phyloP scores from a whole-genome alignment of 192 early-diverging fungal species.

The Phycomyces nitens region DNA sequence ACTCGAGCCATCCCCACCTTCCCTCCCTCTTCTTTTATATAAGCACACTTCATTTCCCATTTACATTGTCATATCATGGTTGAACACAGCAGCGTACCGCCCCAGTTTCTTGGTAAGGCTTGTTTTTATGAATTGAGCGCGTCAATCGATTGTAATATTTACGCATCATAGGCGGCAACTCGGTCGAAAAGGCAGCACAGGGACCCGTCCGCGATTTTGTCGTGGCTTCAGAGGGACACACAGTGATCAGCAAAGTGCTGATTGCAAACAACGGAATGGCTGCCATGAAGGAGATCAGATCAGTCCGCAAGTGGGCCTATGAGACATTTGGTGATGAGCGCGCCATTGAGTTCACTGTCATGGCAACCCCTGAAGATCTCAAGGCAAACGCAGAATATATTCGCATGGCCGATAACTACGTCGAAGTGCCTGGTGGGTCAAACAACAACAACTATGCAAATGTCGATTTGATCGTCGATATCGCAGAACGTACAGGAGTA shows the following conservation, averaged over 20 bases:
- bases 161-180: conserved; percentile 60
- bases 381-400: conserved; percentile 98
- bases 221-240: conserved; percentile 72
- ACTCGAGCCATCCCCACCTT: too few relatives aligned
- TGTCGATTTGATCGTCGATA: conserved; percentile 96
- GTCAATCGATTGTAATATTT: not conserved
- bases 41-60: not conserved
- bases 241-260: conserved; percentile 89
- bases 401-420: conserved; percentile 98
- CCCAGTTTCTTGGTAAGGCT: conserved; percentile 8
- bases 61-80: conserved; percentile 4
- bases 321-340: conserved; percentile 96
- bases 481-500: conserved; percentile 93
- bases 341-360: conserved; percentile 94
- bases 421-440: conserved; percentile 96
- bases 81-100: conserved; percentile 8
- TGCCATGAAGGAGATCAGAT: conserved; percentile 98
- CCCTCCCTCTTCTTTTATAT: not conserved
- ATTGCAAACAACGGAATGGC: conserved; percentile 99
- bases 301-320: conserved; percentile 97
- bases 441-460: conserved; percentile 99
- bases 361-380: conserved; percentile 98
- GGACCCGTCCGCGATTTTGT: conserved; percentile 74
- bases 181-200: conserved; percentile 57
- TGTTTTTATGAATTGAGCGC: not conserved